Conservation (phyloP, 352 stramenopile species). For the Globisporangium radiosum region DNA sequence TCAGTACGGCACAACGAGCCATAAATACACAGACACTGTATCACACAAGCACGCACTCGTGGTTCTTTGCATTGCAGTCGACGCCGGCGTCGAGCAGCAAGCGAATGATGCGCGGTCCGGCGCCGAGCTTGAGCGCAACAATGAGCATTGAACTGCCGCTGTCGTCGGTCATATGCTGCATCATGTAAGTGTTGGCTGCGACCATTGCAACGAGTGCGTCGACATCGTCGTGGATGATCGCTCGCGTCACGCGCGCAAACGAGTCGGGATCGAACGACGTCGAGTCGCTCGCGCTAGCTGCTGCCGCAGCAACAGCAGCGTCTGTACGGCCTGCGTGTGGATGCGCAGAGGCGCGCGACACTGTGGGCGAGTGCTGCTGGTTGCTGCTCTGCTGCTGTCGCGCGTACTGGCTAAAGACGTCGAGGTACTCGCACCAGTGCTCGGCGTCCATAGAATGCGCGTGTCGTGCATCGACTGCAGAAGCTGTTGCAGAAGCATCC, state of each 20-base stretch:
- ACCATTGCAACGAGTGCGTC: constrained; percentile 18
- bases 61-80: constrained; percentile 43
- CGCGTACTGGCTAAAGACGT: constrained; percentile 37
- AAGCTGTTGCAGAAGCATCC: no score
- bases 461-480: no score
- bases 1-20: not conserved
- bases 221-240: constrained; percentile 18
- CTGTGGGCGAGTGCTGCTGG: constrained; percentile 7
- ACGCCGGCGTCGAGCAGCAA: constrained; percentile 27
- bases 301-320: no score
- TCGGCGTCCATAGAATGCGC: constrained; percentile 14
- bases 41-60: constrained; percentile 29
- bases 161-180: constrained; percentile 17
- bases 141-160: constrained; percentile 53
- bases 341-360: not conserved
- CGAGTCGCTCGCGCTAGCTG: not conserved
- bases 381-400: constrained; percentile 11
- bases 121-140: constrained; percentile 32
- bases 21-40: no score
- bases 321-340: not conserved
- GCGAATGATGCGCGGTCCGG: constrained; percentile 17
- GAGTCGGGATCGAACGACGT: constrained; percentile 2
- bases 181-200: not conserved
- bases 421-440: constrained; percentile 49
- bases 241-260: constrained; percentile 20